A percentile compares a stretch with the other conserved stretches of the same genome.
These are phyloP conservation scores for Brasenia schreberi DNA, from an alignment of 164 flowering plant species.

Conservation along the genomic window DNA sequence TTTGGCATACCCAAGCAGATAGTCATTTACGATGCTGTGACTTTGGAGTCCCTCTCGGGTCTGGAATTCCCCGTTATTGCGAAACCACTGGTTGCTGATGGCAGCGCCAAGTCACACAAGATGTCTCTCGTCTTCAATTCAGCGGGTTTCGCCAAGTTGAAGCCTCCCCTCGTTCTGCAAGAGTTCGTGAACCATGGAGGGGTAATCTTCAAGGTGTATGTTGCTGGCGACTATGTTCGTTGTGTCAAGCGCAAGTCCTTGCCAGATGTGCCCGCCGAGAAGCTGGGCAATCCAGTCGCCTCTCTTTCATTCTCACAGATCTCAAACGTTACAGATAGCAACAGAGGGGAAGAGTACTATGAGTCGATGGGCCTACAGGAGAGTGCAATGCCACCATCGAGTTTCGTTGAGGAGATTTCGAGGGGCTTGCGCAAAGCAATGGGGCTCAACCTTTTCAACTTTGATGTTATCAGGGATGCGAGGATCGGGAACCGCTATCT, in stretches of 20 bases:
- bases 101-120: constrained; percentile 73
- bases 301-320: constrained; percentile 62
- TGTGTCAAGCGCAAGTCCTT: constrained; percentile 72
- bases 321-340: constrained; percentile 42
- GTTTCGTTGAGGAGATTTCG: constrained; percentile 45
- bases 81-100: constrained; percentile 78
- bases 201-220: constrained; percentile 79
- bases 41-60: constrained; percentile 20
- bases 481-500: constrained; percentile 48
- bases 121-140: constrained; percentile 53
- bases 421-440: constrained; percentile 34
- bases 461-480: constrained; percentile 70
- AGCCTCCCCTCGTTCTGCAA: constrained; percentile 61
- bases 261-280: constrained; percentile 63
- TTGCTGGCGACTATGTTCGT: constrained; percentile 54
- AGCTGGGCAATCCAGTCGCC: constrained; percentile 30
- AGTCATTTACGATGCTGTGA: constrained; percentile 33
- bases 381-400: constrained; percentile 48
- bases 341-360: constrained; percentile 21
- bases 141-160: constrained; percentile 40
- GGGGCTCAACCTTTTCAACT: constrained; percentile 56
- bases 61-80: constrained; percentile 70
- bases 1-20: constrained; percentile 76
- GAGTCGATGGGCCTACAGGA: constrained; percentile 43
- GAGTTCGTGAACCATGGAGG: constrained; percentile 90